phyloP scores from a whole-genome alignment of 2,329 filamentous ascomycete species.

The Madurella mycetomatis region DNA sequence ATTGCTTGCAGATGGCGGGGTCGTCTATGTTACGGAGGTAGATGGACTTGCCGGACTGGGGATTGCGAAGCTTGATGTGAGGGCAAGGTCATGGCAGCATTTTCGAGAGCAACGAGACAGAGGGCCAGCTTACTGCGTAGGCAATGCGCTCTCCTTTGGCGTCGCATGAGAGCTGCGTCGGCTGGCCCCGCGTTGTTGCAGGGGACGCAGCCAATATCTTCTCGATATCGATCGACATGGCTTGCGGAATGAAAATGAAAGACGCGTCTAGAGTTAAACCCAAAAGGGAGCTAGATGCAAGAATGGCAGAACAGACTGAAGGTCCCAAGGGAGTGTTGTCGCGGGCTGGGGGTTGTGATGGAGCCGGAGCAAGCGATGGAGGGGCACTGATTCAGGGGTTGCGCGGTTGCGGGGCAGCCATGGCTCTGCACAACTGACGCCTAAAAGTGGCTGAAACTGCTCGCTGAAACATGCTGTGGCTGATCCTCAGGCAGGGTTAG shows the following conservation, averaged over 20 bases:
- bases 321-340: too few species aligned
- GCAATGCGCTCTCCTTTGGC: slow-evolving; percentile 86
- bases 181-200: slow-evolving; percentile 75
- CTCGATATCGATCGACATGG: slow-evolving; percentile 53
- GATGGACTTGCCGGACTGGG: slow-evolving; percentile 88
- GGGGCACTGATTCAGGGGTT: slow-evolving; percentile 17
- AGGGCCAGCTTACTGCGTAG: slow-evolving; percentile 68
- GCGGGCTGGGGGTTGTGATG: slow-evolving; percentile 3
- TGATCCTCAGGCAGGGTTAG: neutral
- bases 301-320: neutral
- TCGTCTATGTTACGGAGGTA: slow-evolving; percentile 94
- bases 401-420: slow-evolving; percentile 28
- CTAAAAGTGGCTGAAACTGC: slow-evolving; percentile 23
- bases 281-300: neutral
- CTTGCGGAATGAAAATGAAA: neutral
- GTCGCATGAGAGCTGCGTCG: slow-evolving; percentile 84
- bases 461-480: slow-evolving; percentile 14
- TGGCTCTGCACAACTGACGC: slow-evolving; percentile 15
- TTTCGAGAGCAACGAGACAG: neutral
- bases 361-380: slow-evolving; percentile 11
- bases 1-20: slow-evolving; percentile 79
- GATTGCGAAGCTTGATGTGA: slow-evolving; percentile 3
- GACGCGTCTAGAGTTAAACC: neutral
- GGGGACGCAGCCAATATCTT: slow-evolving; percentile 82
- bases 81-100: neutral